A percentile compares a stretch with the other conserved stretches of the same genome.
Evolutionary conservation across 2,329 filamentous ascomycete genomes (phyloP).

Genomic region (Coniella lustricola): DNA sequence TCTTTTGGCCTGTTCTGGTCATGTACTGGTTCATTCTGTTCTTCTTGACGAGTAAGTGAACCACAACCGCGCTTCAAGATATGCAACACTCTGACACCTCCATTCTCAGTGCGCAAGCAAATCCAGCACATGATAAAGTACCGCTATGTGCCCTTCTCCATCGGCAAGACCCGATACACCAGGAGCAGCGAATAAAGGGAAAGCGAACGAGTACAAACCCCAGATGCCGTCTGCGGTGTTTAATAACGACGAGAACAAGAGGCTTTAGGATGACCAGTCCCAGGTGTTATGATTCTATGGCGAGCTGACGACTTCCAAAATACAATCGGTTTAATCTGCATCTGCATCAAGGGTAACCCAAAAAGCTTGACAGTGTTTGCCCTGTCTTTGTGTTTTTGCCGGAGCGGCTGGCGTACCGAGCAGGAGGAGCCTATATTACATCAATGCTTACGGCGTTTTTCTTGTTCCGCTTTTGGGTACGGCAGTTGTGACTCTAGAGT

Average conservation of each 20-base stretch:
- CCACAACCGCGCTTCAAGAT: background rate
- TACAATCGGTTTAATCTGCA: slow-evolving; percentile 16
- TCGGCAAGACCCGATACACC: slow-evolving; percentile 78
- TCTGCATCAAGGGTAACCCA: slow-evolving; percentile 12
- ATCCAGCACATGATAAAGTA: slow-evolving; percentile 99
- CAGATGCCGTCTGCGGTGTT: background rate
- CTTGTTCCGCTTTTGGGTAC: slow-evolving; percentile 9
- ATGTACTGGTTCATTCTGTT: slow-evolving; percentile 99
- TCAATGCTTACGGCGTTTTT: slow-evolving; percentile 9
- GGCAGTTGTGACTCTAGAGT: background rate
- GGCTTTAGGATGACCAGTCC: background rate
- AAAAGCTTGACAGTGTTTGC: slow-evolving; percentile 2
- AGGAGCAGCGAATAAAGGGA: slow-evolving; percentile 47
- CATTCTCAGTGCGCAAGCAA: slow-evolving; percentile 80
- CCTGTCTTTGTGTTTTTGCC: slow-evolving; percentile 2
- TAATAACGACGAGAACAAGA: slow-evolving; percentile 3
- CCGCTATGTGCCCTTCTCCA: slow-evolving; percentile 89
- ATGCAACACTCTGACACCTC: slow-evolving; percentile 2
- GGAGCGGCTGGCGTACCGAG: slow-evolving; percentile 9
- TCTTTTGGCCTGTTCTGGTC: slow-evolving; percentile 98
- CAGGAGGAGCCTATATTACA: background rate
- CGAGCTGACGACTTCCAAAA: slow-evolving; percentile 7
- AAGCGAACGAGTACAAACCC: background rate
- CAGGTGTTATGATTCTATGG: slow-evolving; percentile 9
- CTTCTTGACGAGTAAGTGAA: slow-evolving; percentile 76